These are phyloP conservation scores for Nicotiana tabacum DNA, from an alignment of 257 asterid species.

Conservation along the genomic window DNA sequence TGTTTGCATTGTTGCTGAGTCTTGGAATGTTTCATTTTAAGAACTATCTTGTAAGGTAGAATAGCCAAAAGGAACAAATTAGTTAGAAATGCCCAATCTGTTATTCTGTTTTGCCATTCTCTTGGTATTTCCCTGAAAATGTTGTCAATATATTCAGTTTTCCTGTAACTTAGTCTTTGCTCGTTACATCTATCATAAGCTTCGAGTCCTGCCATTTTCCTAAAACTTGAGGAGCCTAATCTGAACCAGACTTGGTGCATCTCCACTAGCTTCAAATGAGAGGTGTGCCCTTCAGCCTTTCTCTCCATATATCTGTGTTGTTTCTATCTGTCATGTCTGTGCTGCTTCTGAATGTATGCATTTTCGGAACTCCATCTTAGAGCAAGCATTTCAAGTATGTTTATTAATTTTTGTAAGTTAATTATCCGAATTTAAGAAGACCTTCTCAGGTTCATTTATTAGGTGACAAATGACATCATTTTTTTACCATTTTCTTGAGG, in stretches of 20 bases:
- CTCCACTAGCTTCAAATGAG: constrained; percentile 3
- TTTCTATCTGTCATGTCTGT: background rate
- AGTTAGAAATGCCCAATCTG: background rate
- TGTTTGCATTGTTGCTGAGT: too few species aligned
- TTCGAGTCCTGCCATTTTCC: background rate
- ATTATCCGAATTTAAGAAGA: too few species aligned
- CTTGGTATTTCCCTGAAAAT: background rate
- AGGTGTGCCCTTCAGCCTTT: background rate
- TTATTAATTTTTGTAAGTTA: too few species aligned
- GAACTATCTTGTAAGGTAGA: background rate
- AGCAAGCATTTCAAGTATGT: background rate
- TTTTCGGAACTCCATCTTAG: background rate
- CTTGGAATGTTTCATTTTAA: background rate
- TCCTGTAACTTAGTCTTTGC: background rate
- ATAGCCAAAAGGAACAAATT: background rate
- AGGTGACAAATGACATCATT: too few species aligned
- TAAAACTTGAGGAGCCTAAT: background rate
- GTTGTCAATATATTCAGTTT: background rate
- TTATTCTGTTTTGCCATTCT: background rate
- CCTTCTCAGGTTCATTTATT: too few species aligned
- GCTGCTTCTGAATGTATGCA: background rate
- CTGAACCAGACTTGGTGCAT: background rate
- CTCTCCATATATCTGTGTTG: background rate
- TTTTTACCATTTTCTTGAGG: too few species aligned
- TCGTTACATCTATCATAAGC: background rate